Evolutionary conservation across 2,329 filamentous ascomycete genomes (phyloP), one percentile per base, ranked within the genome.

Genomic region (Epichloe festucae): DNA sequence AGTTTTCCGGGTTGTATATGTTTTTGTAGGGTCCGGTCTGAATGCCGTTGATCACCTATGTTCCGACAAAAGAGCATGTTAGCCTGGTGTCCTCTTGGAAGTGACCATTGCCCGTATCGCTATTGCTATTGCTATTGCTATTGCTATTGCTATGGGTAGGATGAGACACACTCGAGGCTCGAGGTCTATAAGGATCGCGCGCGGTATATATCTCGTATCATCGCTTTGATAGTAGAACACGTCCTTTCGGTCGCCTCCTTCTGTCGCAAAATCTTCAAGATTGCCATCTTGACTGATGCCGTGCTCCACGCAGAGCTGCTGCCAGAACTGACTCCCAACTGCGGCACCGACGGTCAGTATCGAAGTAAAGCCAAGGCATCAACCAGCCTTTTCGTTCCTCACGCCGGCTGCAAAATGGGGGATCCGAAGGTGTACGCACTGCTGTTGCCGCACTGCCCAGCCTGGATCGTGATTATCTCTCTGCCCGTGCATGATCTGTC

Each of bases 201-300:
- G 82, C 11, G 93, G 93, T 59, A 98, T 97, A 70, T 98, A 98
- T 72, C 93, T 81, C 53, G 93, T 98, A 67, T 98, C 93, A 74
- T 98, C 93, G 65, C 90, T 97, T 77, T 94, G 91, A 73, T 97
- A 98, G 78, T 95, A 97, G 73, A 97, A 97, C 55, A 98, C 93
- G 70, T 98, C 93, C 69, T 98, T 98, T 61, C 93, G 85, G 71
- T 98, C 93, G 59, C 91, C 90, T 64, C 93, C 93, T 69, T 97
- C 93, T 48, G 89, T 96, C 64, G 93, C 93, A 73, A 96, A 96
- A 68, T 96, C 90, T 67, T 96, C 90, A 53, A 98, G 79, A 67
- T 97, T 97, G 53, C 93, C 93, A 71, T 97, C 89, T 66, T 93
- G 89, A 63, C 86, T 95, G 73, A 98, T 98, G 56, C 94, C 93